Percentiles rank a stretch among this genome's conserved stretches.
phyloP scores from a whole-genome alignment of 2,329 filamentous ascomycete genomes.

The Paraconiothyrium brasiliense region DNA sequence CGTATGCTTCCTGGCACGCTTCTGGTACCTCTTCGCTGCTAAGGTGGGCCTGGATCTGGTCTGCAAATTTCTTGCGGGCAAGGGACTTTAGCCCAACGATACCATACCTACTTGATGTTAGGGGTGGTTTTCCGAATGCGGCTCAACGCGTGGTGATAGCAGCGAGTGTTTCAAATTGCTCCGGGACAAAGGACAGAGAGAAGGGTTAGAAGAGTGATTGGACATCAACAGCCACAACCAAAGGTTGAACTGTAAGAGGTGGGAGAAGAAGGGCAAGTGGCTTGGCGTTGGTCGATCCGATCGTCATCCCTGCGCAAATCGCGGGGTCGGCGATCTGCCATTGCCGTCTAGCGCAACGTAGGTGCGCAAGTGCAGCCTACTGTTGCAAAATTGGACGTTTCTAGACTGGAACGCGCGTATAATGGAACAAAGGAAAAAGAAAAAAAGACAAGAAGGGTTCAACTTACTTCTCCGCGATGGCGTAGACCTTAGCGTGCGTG shows the following conservation, averaged over 20 bases:
- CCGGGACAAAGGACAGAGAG: conserved; percentile 8
- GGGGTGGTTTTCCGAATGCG: conserved; percentile 10
- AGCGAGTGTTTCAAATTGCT: conserved; percentile 13
- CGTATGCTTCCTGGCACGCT: conserved; percentile 60
- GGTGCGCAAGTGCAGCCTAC: conserved; percentile 22
- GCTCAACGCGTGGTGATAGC: conserved; percentile 28
- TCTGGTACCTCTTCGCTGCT: conserved; percentile 57
- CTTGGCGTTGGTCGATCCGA: conserved; percentile 32
- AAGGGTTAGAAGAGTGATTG: conserved; percentile 13
- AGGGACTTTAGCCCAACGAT: conserved; percentile 58
- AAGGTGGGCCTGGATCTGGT: conserved; percentile 55
- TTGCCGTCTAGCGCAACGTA: conserved; percentile 34
- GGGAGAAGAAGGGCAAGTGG: conserved; percentile 25
- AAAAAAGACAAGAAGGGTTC: conserved; percentile 23
- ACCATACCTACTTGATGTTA: conserved; percentile 53
- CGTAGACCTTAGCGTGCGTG: conserved; percentile 59
- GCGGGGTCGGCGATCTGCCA: conserved; percentile 40
- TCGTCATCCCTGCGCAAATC: conserved; percentile 37
- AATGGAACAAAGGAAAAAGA: conserved; percentile 27
- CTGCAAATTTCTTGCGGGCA: conserved; percentile 57
- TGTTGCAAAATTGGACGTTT: conserved; percentile 20
- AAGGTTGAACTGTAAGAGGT: not conserved
- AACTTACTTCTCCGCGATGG: conserved; percentile 60
- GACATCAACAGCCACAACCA: conserved; percentile 15
- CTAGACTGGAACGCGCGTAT: conserved; percentile 19